Evolutionary conservation across 768 basidiomycete species (phyloP).

Genomic region (Pulveroboletus ravenelii): DNA sequence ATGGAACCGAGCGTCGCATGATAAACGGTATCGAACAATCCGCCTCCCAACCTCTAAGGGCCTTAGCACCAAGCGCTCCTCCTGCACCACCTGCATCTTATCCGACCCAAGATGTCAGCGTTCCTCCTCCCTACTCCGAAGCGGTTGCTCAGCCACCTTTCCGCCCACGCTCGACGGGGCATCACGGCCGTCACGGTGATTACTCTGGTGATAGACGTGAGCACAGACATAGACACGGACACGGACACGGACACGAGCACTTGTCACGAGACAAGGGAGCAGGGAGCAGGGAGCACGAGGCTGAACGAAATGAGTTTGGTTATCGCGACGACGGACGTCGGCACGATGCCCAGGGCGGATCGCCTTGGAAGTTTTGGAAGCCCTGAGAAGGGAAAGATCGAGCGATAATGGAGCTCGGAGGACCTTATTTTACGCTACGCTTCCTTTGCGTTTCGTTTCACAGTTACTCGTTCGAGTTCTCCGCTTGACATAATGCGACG

Average conservation of each 20-base stretch:
- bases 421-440: not conserved
- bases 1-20: constrained; percentile 60
- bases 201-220: constrained; percentile 8
- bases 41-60: constrained; percentile 8
- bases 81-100: not conserved
- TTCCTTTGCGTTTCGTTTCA: not conserved
- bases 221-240: constrained; percentile 14
- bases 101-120: not conserved
- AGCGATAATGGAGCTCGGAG: not conserved
- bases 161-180: constrained; percentile 18
- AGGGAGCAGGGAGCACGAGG: constrained; percentile 3
- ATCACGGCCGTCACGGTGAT: constrained; percentile 10
- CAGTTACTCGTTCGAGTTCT: not conserved
- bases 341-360: not conserved
- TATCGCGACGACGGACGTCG: constrained; percentile 5
- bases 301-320: not conserved
- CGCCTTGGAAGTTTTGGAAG: constrained; percentile 14
- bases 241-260: constrained; percentile 12
- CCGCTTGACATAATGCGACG: not conserved
- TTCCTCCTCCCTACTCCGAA: constrained; percentile 24
- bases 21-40: constrained; percentile 61
- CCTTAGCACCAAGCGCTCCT: constrained; percentile 6
- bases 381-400: constrained; percentile 1
- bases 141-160: constrained; percentile 5
- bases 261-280: constrained; percentile 6